phyloP scores from a whole-genome alignment of 139 green algal species.

The Chlorella sp. region DNA sequence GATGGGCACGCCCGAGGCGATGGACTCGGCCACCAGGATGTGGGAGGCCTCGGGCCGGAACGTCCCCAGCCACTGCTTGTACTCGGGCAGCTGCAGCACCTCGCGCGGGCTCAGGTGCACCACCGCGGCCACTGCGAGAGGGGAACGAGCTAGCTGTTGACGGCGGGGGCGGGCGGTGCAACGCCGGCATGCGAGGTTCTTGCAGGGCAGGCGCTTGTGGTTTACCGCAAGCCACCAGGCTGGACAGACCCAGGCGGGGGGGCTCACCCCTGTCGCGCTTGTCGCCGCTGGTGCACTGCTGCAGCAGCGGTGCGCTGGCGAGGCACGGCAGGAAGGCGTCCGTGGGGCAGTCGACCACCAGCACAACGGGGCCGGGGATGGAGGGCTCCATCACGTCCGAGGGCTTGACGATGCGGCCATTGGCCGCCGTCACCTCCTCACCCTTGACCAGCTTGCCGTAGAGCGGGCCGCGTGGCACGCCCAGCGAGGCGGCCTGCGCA shows the following conservation, averaged over 20 bases:
- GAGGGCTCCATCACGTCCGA: constrained; percentile 77
- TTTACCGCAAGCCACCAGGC: background rate
- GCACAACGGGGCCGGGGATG: constrained; percentile 68
- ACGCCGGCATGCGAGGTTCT: background rate
- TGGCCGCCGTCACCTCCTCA: constrained; percentile 53
- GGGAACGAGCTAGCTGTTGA: background rate
- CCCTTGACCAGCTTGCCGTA: constrained; percentile 80
- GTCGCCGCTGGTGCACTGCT: constrained; percentile 4
- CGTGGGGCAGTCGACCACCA: constrained; percentile 88
- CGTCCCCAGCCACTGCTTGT: constrained; percentile 37
- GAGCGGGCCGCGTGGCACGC: constrained; percentile 67
- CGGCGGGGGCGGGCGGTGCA: background rate
- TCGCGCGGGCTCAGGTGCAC: constrained; percentile 64
- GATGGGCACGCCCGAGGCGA: constrained; percentile 7
- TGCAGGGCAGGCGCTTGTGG: too few species aligned
- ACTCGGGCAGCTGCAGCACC: constrained; percentile 45
- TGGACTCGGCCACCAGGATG: constrained; percentile 47
- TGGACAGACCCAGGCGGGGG: background rate
- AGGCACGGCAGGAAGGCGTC: constrained; percentile 46
- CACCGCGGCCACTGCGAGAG: constrained; percentile 44
- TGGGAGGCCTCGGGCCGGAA: constrained; percentile 46
- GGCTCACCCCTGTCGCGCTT: constrained; percentile 18
- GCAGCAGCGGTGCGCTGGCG: background rate
- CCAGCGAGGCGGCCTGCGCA: constrained; percentile 63
- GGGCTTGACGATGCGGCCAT: constrained; percentile 55